phyloP scores from a whole-genome alignment of 305 asterid genomes.

The Ajuga reptans region DNA sequence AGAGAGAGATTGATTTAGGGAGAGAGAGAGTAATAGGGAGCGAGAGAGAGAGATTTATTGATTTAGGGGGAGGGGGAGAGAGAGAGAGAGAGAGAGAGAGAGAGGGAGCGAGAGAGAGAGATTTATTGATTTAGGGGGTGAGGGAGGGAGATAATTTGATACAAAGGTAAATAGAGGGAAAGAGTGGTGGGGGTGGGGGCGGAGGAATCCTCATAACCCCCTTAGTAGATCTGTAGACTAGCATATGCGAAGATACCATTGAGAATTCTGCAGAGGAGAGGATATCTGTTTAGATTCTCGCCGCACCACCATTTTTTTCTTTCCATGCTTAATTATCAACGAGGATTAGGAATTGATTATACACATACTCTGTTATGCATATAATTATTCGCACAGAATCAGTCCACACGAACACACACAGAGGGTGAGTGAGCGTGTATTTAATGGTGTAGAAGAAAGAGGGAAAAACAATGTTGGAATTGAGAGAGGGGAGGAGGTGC shows the following conservation, averaged over 20 bases:
- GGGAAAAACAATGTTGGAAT: slow-evolving; percentile 43
- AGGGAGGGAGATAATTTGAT: neutral
- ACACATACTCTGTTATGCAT: neutral
- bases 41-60: neutral
- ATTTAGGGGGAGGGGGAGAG: neutral
- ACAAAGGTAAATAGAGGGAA: neutral
- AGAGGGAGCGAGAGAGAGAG: neutral
- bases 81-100: neutral
- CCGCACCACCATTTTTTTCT: slow-evolving; percentile 11
- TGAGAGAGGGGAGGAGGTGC: slow-evolving; percentile 55
- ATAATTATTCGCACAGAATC: neutral
- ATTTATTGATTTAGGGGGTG: neutral
- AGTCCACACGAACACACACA: slow-evolving; percentile 1
- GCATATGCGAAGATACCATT: slow-evolving; percentile 23
- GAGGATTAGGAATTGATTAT: neutral
- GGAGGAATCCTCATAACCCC: slow-evolving; percentile 16
- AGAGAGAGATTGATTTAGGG: neutral
- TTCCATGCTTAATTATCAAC: slow-evolving; percentile 20
- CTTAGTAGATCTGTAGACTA: slow-evolving; percentile 27
- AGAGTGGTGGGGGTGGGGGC: slow-evolving; percentile 8
- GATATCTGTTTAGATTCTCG: slow-evolving; percentile 28
- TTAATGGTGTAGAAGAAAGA: slow-evolving; percentile 6
- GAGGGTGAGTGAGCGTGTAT: slow-evolving; percentile 15
- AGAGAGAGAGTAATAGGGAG: neutral
- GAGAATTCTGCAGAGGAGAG: neutral